Percentiles rank a stretch among this genome's conserved stretches.
Evolutionary conservation across 1,284 basidiomycete genomes (phyloP).

Genomic region (Ustilago hordei): DNA sequence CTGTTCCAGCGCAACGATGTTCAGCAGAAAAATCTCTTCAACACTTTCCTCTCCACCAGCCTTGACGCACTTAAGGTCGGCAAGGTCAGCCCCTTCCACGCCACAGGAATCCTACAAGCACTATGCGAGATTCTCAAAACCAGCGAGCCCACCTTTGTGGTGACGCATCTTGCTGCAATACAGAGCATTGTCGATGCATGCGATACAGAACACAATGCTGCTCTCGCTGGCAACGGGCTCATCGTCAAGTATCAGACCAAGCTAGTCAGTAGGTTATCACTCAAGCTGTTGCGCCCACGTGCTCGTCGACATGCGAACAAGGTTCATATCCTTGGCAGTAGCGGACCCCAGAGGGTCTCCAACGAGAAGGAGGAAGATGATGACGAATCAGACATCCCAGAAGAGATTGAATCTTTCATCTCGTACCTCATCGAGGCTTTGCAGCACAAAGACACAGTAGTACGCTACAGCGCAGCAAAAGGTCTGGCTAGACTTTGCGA

Average conservation of each 20-base stretch:
- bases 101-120: slow-evolving; percentile 79
- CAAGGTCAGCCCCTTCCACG: slow-evolving; percentile 48
- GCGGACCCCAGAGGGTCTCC: not conserved
- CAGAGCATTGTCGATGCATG: slow-evolving; percentile 55
- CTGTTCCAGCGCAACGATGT: slow-evolving; percentile 77
- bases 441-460: slow-evolving; percentile 94
- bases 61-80: slow-evolving; percentile 10
- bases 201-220: slow-evolving; percentile 68
- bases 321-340: slow-evolving; percentile 18
- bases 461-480: slow-evolving; percentile 95
- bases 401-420: slow-evolving; percentile 81
- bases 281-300: slow-evolving; percentile 58
- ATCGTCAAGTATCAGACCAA: slow-evolving; percentile 63
- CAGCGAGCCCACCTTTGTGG: slow-evolving; percentile 62
- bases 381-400: slow-evolving; percentile 79
- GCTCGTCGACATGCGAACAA: slow-evolving; percentile 28
- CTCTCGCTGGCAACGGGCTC: slow-evolving; percentile 41
- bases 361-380: slow-evolving; percentile 38
- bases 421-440: slow-evolving; percentile 81
- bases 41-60: slow-evolving; percentile 21
- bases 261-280: slow-evolving; percentile 58
- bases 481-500: slow-evolving; percentile 87
- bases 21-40: slow-evolving; percentile 19
- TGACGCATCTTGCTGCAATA: slow-evolving; percentile 31
- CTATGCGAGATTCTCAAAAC: slow-evolving; percentile 80